Evolutionary conservation across 345 rosid genomes (phyloP), one percentile per base, ranked within the genome.

Genomic region (Acer campestre): DNA sequence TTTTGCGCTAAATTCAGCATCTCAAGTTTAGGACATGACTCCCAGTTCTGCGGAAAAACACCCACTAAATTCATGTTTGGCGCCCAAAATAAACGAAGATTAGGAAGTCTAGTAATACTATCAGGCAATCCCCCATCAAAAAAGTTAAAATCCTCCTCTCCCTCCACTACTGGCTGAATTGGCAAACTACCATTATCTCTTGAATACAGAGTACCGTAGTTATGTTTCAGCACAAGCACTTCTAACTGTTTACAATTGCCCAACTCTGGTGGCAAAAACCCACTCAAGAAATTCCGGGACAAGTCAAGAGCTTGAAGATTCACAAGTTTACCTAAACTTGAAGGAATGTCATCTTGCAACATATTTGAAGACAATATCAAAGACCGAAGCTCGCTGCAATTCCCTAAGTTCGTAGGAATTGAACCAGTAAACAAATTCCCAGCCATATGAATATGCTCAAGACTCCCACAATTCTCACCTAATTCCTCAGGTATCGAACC

Each of bases 261-360:
- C 68, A 84, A 72, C 59, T 87, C 86, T 0, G 80, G 79, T 0
- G 90, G 90, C 68, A 87, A n/a, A 27, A n/a, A 48, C 42, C 88
- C 90, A 59, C 90, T 87, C 64, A 87, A 79, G 77, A 69, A 84
- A 65, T 87, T 87, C 64, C 76, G 80, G 7, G 90, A 82, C 83
- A 84, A 66, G 68, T 87, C 90, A 11, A 87, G 86, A 65, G 78
- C 88, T 69, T 87, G 85, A 61, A 87, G 90, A 59, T 80, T 84
- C 58, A 56, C 40, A 20, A 87, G 82, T 35, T 31, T 56, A 55
- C 90, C 86, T 51, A 87, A 61, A 40, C 80, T 55, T 1, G 72
- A 17, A 59, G 90, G 88, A 53, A 87, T 79, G 35, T 67, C 74
- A 61, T 79, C 86, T 77, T 79, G 75, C 74, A 87, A 83, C 86